These are phyloP conservation scores for Pseudopediastrum boryanum DNA, from an alignment of 139 green algal species.

Conservation along the genomic window DNA sequence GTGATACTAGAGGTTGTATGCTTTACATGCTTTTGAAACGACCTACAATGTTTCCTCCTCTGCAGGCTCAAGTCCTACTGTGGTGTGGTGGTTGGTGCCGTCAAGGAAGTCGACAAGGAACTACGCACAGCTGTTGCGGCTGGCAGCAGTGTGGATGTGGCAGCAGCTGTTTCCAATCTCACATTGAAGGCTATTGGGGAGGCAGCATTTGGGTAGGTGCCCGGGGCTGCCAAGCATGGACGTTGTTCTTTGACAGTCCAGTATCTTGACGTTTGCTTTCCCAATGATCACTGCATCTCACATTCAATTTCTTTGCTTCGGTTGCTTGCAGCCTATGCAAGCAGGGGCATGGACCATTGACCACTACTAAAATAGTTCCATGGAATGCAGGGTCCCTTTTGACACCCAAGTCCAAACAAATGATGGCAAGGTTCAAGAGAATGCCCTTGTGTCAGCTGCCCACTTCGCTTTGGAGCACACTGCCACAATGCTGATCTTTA, in stretches of 20 bases:
- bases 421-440: constrained; percentile 19
- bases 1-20: too few species aligned
- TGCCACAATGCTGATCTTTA: constrained; percentile 21
- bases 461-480: constrained; percentile 34
- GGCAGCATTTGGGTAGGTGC: constrained; percentile 29
- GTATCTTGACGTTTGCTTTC: background rate
- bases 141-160: constrained; percentile 26
- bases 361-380: too few species aligned
- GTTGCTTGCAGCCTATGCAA: too few species aligned
- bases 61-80: constrained; percentile 31
- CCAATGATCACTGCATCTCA: too few species aligned
- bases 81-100: constrained; percentile 6
- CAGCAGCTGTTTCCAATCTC: constrained; percentile 29
- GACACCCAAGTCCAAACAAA: constrained; percentile 9
- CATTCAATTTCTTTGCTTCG: too few species aligned
- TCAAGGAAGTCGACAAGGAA: constrained; percentile 24
- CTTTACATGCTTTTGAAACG: too few species aligned
- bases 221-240: too few species aligned
- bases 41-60: too few species aligned
- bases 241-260: too few species aligned
- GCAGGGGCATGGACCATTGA: too few species aligned
- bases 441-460: constrained; percentile 4
- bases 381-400: constrained; percentile 36
- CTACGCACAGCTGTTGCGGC: background rate
- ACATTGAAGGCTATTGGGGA: constrained; percentile 36